A percentile compares a stretch with the other conserved stretches of the same genome.
Conservation (phyloP, 441 rosid species). For the Corymbia calophylla region DNA sequence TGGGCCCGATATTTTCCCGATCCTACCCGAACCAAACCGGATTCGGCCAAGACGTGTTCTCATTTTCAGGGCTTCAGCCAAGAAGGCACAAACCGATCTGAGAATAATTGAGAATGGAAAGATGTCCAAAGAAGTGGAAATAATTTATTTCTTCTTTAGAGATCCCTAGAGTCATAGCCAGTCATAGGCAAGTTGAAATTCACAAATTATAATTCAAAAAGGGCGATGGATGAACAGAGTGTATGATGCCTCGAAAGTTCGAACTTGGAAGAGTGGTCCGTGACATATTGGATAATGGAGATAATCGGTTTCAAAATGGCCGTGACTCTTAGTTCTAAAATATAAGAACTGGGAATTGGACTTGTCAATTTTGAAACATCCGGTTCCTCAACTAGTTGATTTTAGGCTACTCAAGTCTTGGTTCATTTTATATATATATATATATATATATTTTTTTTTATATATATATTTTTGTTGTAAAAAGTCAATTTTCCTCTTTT, state of each 20-base stretch:
- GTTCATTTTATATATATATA: background rate
- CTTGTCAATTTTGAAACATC: too few relatives aligned
- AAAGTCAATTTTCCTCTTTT: background rate
- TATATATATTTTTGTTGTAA: background rate
- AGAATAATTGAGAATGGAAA: background rate
- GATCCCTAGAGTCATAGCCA: background rate
- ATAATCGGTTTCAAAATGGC: rapidly evolving
- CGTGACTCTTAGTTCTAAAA: background rate
- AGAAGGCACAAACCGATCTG: background rate
- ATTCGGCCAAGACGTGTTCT: too few relatives aligned
- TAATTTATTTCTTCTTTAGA: background rate
- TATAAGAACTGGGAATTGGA: background rate
- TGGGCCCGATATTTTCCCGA: too few relatives aligned
- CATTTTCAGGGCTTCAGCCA: too few relatives aligned
- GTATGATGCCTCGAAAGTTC: background rate
- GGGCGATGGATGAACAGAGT: background rate
- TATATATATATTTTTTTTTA: background rate
- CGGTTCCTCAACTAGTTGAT: background rate
- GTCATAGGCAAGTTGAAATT: rapidly evolving
- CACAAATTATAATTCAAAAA: background rate
- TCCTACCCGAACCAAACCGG: too few relatives aligned
- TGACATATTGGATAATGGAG: background rate
- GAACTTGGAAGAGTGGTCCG: background rate
- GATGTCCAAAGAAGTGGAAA: background rate
- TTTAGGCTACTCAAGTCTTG: background rate